A percentile compares a stretch with the other conserved stretches of the same genome.
Conservation (phyloP, 345 rosid species). For the Brassica rapa region DNA sequence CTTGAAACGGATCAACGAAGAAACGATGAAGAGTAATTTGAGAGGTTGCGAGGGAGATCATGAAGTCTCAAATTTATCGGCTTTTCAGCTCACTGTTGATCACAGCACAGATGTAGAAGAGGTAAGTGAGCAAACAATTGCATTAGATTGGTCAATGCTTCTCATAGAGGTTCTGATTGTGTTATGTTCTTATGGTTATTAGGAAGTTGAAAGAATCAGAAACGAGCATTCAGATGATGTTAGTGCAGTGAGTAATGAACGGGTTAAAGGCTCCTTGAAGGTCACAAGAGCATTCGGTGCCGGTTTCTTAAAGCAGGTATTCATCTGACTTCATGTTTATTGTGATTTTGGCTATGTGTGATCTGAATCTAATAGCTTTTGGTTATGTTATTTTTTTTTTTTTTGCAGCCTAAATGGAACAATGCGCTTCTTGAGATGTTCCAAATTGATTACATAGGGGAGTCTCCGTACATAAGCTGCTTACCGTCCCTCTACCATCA, state of each 20-base stretch:
- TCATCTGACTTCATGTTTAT: neutral
- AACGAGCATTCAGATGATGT: slow-evolving; percentile 83
- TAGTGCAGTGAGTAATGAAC: slow-evolving; percentile 65
- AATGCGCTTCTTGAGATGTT: slow-evolving; percentile 5
- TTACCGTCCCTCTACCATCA: slow-evolving; percentile 3
- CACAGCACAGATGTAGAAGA: slow-evolving; percentile 83
- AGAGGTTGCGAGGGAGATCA: slow-evolving; percentile 49
- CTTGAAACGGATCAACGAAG: slow-evolving; percentile 86
- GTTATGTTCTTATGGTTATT: slow-evolving; percentile 31
- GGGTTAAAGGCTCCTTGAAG: slow-evolving; percentile 92
- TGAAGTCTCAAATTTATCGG: slow-evolving; percentile 43
- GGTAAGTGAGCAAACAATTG: slow-evolving; percentile 42
- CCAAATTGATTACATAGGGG: neutral
- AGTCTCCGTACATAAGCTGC: slow-evolving; percentile 9
- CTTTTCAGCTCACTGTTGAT: slow-evolving; percentile 77
- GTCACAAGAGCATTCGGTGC: slow-evolving; percentile 98
- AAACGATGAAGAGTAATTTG: slow-evolving; percentile 72
- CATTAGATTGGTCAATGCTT: neutral
- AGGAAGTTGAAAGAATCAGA: slow-evolving; percentile 88
- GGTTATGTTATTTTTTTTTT: neutral
- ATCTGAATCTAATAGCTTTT: neutral
- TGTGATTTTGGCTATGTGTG: neutral
- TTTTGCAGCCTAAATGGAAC: slow-evolving; percentile 4
- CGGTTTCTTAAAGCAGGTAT: slow-evolving; percentile 89
- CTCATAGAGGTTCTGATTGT: neutral